Percentiles rank a stretch among this genome's conserved stretches.
Evolutionary conservation across 2,329 filamentous ascomycete genomes (phyloP).

Genomic region (Neofusicoccum kwambonambiense): DNA sequence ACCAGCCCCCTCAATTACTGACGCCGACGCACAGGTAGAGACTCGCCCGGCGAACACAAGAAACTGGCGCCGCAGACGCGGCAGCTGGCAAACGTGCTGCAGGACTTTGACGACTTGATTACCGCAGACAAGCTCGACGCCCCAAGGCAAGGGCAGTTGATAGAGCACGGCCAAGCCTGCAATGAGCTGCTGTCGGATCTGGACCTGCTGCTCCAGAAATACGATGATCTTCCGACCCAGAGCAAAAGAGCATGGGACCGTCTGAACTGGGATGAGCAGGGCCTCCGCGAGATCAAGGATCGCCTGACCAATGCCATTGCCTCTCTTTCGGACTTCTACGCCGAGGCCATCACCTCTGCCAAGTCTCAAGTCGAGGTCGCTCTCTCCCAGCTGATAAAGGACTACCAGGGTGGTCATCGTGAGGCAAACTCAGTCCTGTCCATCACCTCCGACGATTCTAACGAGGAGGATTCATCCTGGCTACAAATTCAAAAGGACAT

Average conservation of each 20-base stretch:
- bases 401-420: constrained; percentile 31
- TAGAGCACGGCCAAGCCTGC: constrained; percentile 27
- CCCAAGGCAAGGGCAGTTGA: constrained; percentile 25
- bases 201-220: constrained; percentile 27
- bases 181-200: constrained; percentile 30
- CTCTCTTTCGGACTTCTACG: constrained; percentile 31
- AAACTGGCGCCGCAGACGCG: constrained; percentile 28
- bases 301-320: constrained; percentile 27
- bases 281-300: constrained; percentile 24
- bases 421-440: constrained; percentile 28
- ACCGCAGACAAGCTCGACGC: constrained; percentile 27
- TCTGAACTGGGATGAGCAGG: constrained; percentile 30
- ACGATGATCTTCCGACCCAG: constrained; percentile 31
- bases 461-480: constrained; percentile 31
- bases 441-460: constrained; percentile 1
- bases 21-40: constrained; percentile 24
- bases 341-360: constrained; percentile 28
- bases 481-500: constrained; percentile 32
- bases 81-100: constrained; percentile 28
- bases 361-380: constrained; percentile 32
- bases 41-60: constrained; percentile 29
- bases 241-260: constrained; percentile 32
- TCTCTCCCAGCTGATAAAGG: constrained; percentile 29
- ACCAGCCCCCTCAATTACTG: not conserved
- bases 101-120: constrained; percentile 28